phyloP scores from a whole-genome alignment of 2,329 filamentous ascomycete species.

The Clonostachys solani region DNA sequence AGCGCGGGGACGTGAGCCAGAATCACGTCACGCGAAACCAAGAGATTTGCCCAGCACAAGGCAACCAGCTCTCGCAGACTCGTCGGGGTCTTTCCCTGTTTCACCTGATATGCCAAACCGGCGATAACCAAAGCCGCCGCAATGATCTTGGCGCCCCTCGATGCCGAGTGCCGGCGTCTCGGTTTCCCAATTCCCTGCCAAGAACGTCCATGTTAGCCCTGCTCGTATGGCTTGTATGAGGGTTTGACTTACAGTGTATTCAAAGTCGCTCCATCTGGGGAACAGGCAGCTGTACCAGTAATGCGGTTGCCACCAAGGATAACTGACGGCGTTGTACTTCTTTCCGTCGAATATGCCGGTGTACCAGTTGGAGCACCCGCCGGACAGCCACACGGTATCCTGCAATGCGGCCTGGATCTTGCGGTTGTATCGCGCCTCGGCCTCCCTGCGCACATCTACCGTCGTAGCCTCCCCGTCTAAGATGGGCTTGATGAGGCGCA shows the following conservation, averaged over 20 bases:
- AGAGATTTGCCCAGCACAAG: too few relatives aligned
- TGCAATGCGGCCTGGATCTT: slow-evolving; percentile 22
- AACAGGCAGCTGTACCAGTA: slow-evolving; percentile 31
- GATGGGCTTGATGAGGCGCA: slow-evolving; percentile 52
- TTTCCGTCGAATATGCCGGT: slow-evolving; percentile 10
- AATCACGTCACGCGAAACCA: too few relatives aligned
- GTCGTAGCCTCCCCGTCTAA: slow-evolving; percentile 12
- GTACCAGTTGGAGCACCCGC: slow-evolving; percentile 32
- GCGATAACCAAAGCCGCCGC: too few relatives aligned
- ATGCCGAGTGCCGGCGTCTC: too few relatives aligned
- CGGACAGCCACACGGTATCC: slow-evolving; percentile 24
- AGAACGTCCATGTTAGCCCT: too few relatives aligned
- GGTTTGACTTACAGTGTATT: slow-evolving; percentile 19
- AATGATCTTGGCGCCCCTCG: too few relatives aligned
- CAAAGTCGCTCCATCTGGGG: slow-evolving; percentile 22
- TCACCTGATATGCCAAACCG: too few relatives aligned
- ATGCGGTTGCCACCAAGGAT: slow-evolving; percentile 25
- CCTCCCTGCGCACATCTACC: slow-evolving; percentile 22
- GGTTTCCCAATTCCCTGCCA: too few relatives aligned
- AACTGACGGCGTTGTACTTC: slow-evolving; percentile 26
- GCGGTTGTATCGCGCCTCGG: slow-evolving; percentile 24
- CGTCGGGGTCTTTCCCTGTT: too few relatives aligned
- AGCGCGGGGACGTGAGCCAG: too few relatives aligned
- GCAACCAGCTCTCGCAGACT: too few relatives aligned
- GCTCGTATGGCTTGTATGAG: too few relatives aligned